Evolutionary conservation across 441 rosid species (phyloP).

Genomic region (Arabidopsis lyrata): DNA sequence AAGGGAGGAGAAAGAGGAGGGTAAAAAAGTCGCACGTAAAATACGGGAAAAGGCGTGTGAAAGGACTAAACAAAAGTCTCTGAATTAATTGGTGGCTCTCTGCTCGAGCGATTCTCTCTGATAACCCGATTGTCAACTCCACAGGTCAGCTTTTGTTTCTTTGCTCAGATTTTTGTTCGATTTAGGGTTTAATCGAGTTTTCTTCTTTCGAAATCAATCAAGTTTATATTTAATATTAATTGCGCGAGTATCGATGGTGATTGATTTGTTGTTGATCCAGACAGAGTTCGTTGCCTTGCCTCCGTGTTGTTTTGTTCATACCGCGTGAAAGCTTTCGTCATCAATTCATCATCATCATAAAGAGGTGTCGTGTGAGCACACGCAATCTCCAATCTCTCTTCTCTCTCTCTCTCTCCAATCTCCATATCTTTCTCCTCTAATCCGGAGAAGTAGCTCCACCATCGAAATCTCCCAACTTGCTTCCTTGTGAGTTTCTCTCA

Average conservation of each 20-base stretch:
- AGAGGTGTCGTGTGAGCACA: slow-evolving; percentile 47
- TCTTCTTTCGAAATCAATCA: no score
- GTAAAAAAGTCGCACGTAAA: slow-evolving; percentile 34
- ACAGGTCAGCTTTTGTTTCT: no score
- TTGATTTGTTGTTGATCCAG: slow-evolving; percentile 45
- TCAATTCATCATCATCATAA: slow-evolving; percentile 49
- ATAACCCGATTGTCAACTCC: no score
- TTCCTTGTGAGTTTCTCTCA: slow-evolving; percentile 49
- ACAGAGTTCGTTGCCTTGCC: slow-evolving; percentile 42
- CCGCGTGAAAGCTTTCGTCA: slow-evolving; percentile 59
- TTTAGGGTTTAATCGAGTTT: no score
- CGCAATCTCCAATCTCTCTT: slow-evolving; percentile 51
- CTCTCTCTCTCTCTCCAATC: slow-evolving; percentile 37
- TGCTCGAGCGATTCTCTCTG: no score
- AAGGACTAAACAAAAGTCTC: slow-evolving; percentile 3
- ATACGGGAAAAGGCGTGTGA: slow-evolving; percentile 35
- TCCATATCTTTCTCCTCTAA: slow-evolving; percentile 40
- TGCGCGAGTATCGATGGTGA: slow-evolving; percentile 40
- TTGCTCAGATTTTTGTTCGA: no score
- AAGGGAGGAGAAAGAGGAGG: neutral
- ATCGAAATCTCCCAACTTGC: slow-evolving; percentile 52
- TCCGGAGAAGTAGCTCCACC: slow-evolving; percentile 38
- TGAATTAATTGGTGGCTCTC: no score
- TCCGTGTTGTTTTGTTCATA: slow-evolving; percentile 33
- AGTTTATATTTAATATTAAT: neutral